Evolutionary conservation across 176 grass and related monocot species (phyloP).

Genomic region (Carex littledalei): DNA sequence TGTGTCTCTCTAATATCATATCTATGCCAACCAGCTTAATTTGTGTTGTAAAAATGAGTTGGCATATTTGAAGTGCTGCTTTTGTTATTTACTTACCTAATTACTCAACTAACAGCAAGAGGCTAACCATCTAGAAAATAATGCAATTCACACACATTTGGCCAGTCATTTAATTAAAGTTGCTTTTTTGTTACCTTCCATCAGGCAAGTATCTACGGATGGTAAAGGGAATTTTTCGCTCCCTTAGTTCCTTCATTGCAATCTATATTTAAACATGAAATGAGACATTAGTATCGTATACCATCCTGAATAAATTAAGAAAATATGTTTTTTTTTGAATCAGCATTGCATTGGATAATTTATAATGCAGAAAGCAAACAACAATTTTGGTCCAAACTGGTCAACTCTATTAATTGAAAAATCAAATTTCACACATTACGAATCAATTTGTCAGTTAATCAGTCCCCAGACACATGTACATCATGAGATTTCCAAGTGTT

Average conservation of each 20-base stretch:
- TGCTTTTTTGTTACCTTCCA: conserved; percentile 47
- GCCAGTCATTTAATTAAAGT: neutral
- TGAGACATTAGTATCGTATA: neutral
- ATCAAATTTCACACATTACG: neutral
- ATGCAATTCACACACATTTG: neutral
- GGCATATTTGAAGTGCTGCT: neutral
- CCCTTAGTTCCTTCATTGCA: conserved; percentile 80
- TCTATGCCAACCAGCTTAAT: neutral
- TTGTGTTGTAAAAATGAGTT: neutral
- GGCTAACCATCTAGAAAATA: neutral
- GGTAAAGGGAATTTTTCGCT: conserved; percentile 83
- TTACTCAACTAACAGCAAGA: neutral
- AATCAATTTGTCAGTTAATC: neutral
- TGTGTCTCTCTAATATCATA: neutral
- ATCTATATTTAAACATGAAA: conserved; percentile 38
- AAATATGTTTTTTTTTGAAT: neutral
- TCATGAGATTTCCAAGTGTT: neutral
- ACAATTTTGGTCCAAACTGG: neutral
- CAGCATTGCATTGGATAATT: neutral
- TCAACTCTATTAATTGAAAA: neutral
- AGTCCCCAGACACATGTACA: neutral
- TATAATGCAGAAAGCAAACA: neutral
- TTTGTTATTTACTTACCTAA: neutral
- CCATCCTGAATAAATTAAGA: neutral
- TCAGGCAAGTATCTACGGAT: conserved; percentile 79